These are phyloP conservation scores for Melaleuca alternifolia DNA, from an alignment of 345 rosid genomes.

Conservation along the genomic window DNA sequence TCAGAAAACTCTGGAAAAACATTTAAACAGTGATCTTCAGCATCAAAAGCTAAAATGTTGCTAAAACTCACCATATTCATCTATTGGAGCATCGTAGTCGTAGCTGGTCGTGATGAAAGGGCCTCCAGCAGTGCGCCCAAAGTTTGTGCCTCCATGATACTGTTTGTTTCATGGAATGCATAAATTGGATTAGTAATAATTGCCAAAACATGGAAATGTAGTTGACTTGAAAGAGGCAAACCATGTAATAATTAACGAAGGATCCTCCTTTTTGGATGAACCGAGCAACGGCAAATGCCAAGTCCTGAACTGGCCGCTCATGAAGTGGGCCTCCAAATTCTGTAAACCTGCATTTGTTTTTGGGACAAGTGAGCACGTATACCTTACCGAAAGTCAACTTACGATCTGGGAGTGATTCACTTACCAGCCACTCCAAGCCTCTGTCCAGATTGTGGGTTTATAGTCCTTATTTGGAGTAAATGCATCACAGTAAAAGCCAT, in stretches of 20 bases:
- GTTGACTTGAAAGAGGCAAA: slow-evolving; percentile 5
- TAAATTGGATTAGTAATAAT: neutral
- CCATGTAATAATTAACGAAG: slow-evolving; percentile 95
- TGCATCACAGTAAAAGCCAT: slow-evolving; percentile 96
- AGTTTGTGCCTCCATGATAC: slow-evolving; percentile 99
- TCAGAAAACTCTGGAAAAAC: neutral
- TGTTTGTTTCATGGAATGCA: slow-evolving; percentile 14
- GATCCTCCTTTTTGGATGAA: slow-evolving; percentile 98
- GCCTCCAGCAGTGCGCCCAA: slow-evolving; percentile 97
- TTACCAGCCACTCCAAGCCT: slow-evolving; percentile 99
- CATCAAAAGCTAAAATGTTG: neutral
- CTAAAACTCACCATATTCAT: slow-evolving; percentile 75
- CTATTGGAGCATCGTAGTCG: slow-evolving; percentile 94
- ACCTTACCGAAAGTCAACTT: neutral
- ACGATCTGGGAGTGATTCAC: neutral
- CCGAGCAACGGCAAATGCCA: slow-evolving; percentile 92
- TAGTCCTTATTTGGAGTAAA: slow-evolving; percentile 93
- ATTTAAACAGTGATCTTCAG: neutral
- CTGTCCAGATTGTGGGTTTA: slow-evolving; percentile 97
- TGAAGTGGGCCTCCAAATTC: slow-evolving; percentile 95
- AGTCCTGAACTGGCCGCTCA: slow-evolving; percentile 92
- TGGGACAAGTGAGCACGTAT: neutral
- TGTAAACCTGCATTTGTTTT: slow-evolving; percentile 49
- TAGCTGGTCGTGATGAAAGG: slow-evolving; percentile 97
- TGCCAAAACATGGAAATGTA: neutral